These are phyloP conservation scores for Colletotrichum abscissum DNA, from an alignment of 2,329 filamentous ascomycete species.

Conservation along the genomic window DNA sequence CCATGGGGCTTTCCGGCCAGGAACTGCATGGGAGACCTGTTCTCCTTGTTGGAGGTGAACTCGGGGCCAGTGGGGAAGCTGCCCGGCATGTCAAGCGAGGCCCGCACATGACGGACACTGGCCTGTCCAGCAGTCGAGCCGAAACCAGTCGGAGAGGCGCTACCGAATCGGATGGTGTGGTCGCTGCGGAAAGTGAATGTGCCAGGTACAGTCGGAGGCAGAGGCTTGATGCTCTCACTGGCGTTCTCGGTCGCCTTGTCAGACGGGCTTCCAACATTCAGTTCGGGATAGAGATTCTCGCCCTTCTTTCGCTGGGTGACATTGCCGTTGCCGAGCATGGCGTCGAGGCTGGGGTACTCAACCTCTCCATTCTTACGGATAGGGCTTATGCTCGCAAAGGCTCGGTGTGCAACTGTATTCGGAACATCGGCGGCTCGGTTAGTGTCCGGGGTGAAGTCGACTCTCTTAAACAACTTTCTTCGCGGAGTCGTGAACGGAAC, in stretches of 20 bases:
- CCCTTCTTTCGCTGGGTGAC: conserved; percentile 41
- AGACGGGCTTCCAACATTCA: conserved; percentile 44
- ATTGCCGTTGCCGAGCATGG: conserved; percentile 42
- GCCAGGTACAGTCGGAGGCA: conserved; percentile 59
- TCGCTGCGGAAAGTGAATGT: conserved; percentile 75
- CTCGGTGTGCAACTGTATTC: conserved; percentile 46
- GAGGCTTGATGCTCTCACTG: conserved; percentile 39
- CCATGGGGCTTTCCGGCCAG: conserved; percentile 67
- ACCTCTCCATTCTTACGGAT: conserved; percentile 46
- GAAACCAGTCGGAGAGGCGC: conserved; percentile 61
- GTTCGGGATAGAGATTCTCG: conserved; percentile 64
- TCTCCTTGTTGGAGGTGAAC: conserved; percentile 65
- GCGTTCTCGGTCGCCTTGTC: conserved; percentile 35
- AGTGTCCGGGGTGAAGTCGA: conserved; percentile 82
- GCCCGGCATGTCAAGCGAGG: conserved; percentile 66
- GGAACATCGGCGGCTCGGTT: conserved; percentile 59
- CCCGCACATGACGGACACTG: conserved; percentile 69
- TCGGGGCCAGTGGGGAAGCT: conserved; percentile 56
- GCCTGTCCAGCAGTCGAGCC: conserved; percentile 69
- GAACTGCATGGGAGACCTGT: conserved; percentile 54
- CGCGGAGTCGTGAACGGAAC: conserved; percentile 73
- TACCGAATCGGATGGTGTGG: conserved; percentile 70
- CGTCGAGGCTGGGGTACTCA: conserved; percentile 47
- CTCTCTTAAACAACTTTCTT: conserved; percentile 75
- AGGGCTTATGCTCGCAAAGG: conserved; percentile 62